Conservation (phyloP, 2,329 filamentous ascomycete species). For the Alternaria conjuncta region DNA sequence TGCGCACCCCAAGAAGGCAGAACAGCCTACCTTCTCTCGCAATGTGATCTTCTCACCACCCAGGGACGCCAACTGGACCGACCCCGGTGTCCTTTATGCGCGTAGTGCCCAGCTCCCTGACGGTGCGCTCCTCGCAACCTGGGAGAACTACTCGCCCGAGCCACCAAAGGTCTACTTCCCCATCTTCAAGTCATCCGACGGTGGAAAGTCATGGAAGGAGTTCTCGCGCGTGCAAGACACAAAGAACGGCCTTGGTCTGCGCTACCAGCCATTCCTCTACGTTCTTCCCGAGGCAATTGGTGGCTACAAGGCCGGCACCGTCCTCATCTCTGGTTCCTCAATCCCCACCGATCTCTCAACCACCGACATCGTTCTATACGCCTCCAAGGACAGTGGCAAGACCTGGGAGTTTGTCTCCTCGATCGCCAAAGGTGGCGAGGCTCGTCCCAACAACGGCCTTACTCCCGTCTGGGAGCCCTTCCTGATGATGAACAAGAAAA, state of each 20-base stretch:
- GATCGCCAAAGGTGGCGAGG: constrained; percentile 69
- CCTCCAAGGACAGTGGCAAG: constrained; percentile 63
- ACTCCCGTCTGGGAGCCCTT: constrained; percentile 79
- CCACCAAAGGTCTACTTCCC: constrained; percentile 54
- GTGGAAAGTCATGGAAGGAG: constrained; percentile 64
- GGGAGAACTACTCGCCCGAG: constrained; percentile 61
- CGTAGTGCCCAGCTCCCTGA: constrained; percentile 56
- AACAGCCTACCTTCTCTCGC: constrained; percentile 37
- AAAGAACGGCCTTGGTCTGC: constrained; percentile 69
- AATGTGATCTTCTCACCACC: constrained; percentile 54
- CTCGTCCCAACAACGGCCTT: constrained; percentile 67
- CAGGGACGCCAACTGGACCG: constrained; percentile 48
- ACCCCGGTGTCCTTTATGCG: constrained; percentile 60
- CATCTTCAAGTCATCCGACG: constrained; percentile 56
- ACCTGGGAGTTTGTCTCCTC: constrained; percentile 73
- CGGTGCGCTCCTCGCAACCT: constrained; percentile 58
- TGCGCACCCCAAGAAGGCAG: constrained; percentile 32
- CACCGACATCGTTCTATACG: constrained; percentile 74
- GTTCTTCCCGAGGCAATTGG: constrained; percentile 65
- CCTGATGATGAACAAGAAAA: constrained; percentile 63
- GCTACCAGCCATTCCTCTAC: constrained; percentile 74
- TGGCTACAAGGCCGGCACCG: constrained; percentile 65
- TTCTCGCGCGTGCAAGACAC: constrained; percentile 69
- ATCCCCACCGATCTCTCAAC: constrained; percentile 65
- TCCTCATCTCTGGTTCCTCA: constrained; percentile 67